Percentiles rank a stretch among this genome's conserved stretches.
These are phyloP conservation scores for Cytauxzoon felis DNA, from an alignment of 169 alveolate genomes.

Conservation along the genomic window DNA sequence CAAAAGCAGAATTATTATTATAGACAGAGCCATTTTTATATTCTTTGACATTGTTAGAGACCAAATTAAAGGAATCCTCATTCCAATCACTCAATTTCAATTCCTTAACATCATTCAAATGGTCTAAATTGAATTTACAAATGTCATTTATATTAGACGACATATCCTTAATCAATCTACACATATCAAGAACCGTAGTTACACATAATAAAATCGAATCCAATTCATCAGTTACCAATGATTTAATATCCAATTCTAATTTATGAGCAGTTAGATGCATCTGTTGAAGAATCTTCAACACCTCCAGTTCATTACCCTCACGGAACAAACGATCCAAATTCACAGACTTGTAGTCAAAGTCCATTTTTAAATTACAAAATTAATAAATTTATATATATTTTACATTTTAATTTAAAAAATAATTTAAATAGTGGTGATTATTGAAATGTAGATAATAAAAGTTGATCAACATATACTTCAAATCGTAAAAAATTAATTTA, in stretches of 20 bases:
- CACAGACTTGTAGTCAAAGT: constrained; percentile 1
- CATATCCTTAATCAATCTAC: constrained; percentile 39
- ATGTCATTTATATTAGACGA: constrained; percentile 23
- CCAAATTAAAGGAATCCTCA: background rate
- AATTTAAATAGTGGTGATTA: no score
- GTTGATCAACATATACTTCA: no score
- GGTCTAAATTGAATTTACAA: background rate
- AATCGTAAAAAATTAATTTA: no score
- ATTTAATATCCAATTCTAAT: constrained; percentile 42
- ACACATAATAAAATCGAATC: constrained; percentile 44
- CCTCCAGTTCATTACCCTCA: constrained; percentile 48
- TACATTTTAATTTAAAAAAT: no score
- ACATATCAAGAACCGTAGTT: constrained; percentile 42
- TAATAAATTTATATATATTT: no score
- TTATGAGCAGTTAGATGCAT: constrained; percentile 51
- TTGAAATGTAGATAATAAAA: no score
- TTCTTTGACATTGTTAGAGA: background rate
- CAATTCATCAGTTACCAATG: constrained; percentile 38
- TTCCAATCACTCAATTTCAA: background rate
- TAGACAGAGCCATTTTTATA: constrained; percentile 2
- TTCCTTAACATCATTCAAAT: background rate
- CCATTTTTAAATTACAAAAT: no score
- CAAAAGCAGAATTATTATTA: background rate
- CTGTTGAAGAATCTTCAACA: constrained; percentile 52
- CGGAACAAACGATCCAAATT: constrained; percentile 52